Evolutionary conservation across 306 rosid species (phyloP).

Genomic region (Cyclanthera cordifolia): DNA sequence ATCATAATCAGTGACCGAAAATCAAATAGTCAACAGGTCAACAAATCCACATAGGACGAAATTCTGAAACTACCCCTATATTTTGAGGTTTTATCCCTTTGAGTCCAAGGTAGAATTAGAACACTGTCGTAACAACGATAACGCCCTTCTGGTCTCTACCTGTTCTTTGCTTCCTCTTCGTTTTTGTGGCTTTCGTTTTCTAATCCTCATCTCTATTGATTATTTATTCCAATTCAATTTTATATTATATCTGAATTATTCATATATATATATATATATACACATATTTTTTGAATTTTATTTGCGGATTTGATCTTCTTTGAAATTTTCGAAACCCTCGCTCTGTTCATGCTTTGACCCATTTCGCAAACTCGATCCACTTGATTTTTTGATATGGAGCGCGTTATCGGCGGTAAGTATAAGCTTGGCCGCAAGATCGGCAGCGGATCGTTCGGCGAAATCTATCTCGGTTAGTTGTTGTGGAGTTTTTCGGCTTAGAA

Average conservation of each 20-base stretch:
- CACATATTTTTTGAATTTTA: neutral
- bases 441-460: slow-evolving; percentile 97
- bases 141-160: slow-evolving; percentile 13
- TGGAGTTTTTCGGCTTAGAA: slow-evolving; percentile 11
- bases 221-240: neutral
- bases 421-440: slow-evolving; percentile 98
- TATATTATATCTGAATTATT: neutral
- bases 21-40: neutral
- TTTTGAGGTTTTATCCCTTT: neutral
- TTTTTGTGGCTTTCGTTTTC: slow-evolving; percentile 15
- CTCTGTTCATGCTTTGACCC: slow-evolving; percentile 24
- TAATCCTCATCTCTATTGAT: slow-evolving; percentile 17
- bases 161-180: neutral
- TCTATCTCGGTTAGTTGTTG: slow-evolving; percentile 55
- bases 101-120: slow-evolving; percentile 8
- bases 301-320: neutral
- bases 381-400: slow-evolving; percentile 48
- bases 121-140: neutral
- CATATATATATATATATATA: neutral
- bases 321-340: slow-evolving; percentile 13
- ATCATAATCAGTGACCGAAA: neutral
- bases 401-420: slow-evolving; percentile 68
- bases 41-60: neutral
- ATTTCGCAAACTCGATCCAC: slow-evolving; percentile 14
- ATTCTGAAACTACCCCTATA: neutral